Base-by-base conservation (phyloP, 768 basidiomycete genomes). In the Hygrocybe punicea region DNA sequence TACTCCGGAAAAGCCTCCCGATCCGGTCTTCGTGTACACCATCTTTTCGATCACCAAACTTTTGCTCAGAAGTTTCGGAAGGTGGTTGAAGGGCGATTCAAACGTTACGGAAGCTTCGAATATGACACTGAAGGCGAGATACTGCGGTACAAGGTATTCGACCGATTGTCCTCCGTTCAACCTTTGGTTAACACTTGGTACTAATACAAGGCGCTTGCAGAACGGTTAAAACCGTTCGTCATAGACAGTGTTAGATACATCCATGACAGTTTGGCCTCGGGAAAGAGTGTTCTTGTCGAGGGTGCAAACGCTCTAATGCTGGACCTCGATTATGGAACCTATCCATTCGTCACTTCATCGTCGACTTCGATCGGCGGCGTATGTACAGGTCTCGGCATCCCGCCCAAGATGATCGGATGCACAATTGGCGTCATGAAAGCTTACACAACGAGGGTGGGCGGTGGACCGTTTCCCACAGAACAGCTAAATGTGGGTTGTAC, bases 261-360 rank as follows among this genome's bases (percentile, higher is more conserved):
- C 49, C 93, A 98, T 73, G 71, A 83, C 52, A 89, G 94, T 6
- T 74, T 98, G 55, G 74, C 81, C 3, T 71, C 82, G 11, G 83
- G 84, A 51, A 98, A 96, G 75, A 82, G 76, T 39, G 77, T 98
- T 45, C 85, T 99, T 33, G 91, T 98, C 57, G 97, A 99, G 70
- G 97, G 97, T 24, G 97, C 97, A 53, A 98, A 99, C 68, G 97
- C 97, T 2, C 78, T 98, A 58, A 97, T 99, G 97, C 87, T 99
- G 57, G 97, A 99, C 69, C 78, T 99, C 62, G 97, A 99, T 73
- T 94, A 90, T 67, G 97, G 97, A 24, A 99, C 97, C 4, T 99
- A 99, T 72, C 97, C 97, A 1, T 99, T 80, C 71, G 97, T 99
- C 60, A 99, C 97, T 0, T 96, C 93, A 9, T 95, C 93, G 1